These are phyloP conservation scores for Cladophialophora exuberans DNA, from an alignment of 2,329 filamentous ascomycete genomes.

Conservation along the genomic window DNA sequence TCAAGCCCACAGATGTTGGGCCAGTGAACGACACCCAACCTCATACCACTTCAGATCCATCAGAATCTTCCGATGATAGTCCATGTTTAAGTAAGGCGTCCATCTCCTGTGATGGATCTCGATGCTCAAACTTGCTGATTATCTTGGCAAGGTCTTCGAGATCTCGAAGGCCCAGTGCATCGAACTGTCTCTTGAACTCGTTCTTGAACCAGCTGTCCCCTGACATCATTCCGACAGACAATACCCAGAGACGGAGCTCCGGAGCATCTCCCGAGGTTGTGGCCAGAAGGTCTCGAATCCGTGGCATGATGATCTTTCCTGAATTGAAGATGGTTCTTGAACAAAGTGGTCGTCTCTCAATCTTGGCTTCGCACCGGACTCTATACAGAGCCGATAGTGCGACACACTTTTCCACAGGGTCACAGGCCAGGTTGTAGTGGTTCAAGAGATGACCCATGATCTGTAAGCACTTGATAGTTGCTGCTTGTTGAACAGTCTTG, in stretches of 20 bases:
- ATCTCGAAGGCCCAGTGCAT: background rate
- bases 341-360: constrained; percentile 10
- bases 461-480: constrained; percentile 12
- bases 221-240: constrained; percentile 6
- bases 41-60: background rate
- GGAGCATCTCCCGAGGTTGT: background rate
- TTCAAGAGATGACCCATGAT: constrained; percentile 2
- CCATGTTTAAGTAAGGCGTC: background rate
- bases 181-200: constrained; percentile 6
- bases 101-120: background rate
- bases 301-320: constrained; percentile 7
- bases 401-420: constrained; percentile 6
- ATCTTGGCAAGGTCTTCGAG: background rate
- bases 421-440: constrained; percentile 6
- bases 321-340: constrained; percentile 2
- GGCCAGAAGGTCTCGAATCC: background rate
- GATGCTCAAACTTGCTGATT: background rate
- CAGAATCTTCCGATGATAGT: background rate
- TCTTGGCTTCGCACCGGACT: constrained; percentile 7
- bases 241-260: constrained; percentile 8
- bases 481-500: constrained; percentile 1
- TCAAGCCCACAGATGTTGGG: no score
- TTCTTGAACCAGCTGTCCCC: constrained; percentile 13
- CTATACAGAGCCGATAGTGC: constrained; percentile 15
- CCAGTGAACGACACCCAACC: no score